Base-by-base conservation (phyloP, 176 grass and related monocot species). In the Carex littledalei region DNA sequence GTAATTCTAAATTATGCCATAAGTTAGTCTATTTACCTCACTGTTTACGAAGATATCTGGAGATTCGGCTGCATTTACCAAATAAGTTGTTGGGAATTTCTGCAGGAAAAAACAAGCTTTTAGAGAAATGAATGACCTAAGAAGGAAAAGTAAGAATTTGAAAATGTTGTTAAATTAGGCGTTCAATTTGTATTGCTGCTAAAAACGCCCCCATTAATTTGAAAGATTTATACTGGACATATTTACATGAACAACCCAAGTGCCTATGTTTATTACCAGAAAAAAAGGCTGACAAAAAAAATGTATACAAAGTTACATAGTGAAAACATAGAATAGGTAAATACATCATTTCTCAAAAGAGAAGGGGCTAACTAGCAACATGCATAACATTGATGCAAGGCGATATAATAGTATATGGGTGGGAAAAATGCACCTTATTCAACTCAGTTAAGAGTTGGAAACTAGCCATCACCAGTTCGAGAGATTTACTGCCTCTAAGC, bases 401-500 rank as follows among this genome's bases (percentile, higher is more conserved):
- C 29, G 1, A 21, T 73, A 24, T 24, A 24, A 22, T 21, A 7
- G 43, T 43, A 45, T 41, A 55, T 81, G 62, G 65, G 39, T 41
- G 58, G 20, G 54, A 18, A 54, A 84, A 47, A 37, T 67, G 79
- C 56, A 97, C 95, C 92, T 94, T 89, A 47, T 79, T 85, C 84
- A 97, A 88, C 41, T 97, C 92, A 53, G 76, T 86, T 84, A 97
- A 88, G 62, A 97, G 84, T 82, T 93, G 89, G 73, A 87, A 93
- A 91, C 95, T 91, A 59, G 86, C 87, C 67, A 97, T 85, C 45
- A 64, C 63, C 85, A 94, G 84, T 86, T 94, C 95, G 61, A 97
- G 88, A 67, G 95, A 93, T 74, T 60, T 90, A 70, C 91, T 86
- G 69, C 81, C 78, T 88, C 35, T 80, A 83, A 97, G 82, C 84